phyloP scores from a whole-genome alignment of 2,329 filamentous ascomycete species.

The Fusarium verticillioides region DNA sequence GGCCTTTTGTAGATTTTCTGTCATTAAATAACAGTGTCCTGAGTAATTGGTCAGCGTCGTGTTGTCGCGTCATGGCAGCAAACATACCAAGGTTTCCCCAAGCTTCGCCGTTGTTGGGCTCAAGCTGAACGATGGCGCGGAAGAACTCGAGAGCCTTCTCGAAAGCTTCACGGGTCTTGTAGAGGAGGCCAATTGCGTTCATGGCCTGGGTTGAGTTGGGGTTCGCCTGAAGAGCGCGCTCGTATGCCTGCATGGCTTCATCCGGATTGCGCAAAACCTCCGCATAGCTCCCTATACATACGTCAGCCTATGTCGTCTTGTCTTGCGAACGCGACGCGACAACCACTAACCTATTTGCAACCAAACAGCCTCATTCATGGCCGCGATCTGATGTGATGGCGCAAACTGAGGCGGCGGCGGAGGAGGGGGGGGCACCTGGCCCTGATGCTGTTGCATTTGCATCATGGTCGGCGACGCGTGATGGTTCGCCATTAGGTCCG shows the following conservation, averaged over 20 bases:
- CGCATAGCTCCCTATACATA: conserved; percentile 77
- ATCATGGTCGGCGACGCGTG: conserved; percentile 86
- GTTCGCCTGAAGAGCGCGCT: conserved; percentile 89
- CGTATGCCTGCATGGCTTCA: conserved; percentile 89
- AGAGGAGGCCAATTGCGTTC: conserved; percentile 92
- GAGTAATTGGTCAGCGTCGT: conserved; percentile 30
- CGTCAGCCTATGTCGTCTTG: conserved; percentile 37
- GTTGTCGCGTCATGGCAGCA: not conserved
- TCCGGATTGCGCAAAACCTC: conserved; percentile 90
- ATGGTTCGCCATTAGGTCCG: conserved; percentile 74
- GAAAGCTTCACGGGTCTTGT: conserved; percentile 93
- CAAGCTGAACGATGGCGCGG: conserved; percentile 89
- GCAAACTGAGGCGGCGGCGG: conserved; percentile 59
- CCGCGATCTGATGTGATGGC: conserved; percentile 78
- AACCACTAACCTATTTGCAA: conserved; percentile 84
- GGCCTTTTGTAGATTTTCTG: conserved; percentile 96
- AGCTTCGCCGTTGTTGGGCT: conserved; percentile 89
- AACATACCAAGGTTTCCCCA: conserved; percentile 90
- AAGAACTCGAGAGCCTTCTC: conserved; percentile 94
- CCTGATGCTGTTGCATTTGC: conserved; percentile 71
- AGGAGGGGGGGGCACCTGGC: conserved; percentile 67
- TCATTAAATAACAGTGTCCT: conserved; percentile 99
- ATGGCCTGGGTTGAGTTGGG: conserved; percentile 89
- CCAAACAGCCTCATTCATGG: conserved; percentile 90
- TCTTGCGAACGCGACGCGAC: conserved; percentile 16